These are phyloP conservation scores for Sophora flavescens DNA, from an alignment of 306 rosid genomes.

Conservation along the genomic window DNA sequence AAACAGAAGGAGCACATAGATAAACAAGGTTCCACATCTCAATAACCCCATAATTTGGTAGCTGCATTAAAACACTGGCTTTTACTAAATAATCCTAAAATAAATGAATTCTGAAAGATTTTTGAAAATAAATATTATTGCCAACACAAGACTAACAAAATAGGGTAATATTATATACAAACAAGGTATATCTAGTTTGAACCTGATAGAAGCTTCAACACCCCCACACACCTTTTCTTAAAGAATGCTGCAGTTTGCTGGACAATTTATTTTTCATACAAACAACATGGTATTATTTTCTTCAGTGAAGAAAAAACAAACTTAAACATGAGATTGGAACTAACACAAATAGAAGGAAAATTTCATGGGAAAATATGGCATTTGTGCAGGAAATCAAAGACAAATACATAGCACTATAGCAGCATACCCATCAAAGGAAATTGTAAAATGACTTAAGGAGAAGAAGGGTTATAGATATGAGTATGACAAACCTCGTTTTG, in stretches of 20 bases:
- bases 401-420: not conserved
- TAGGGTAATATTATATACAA: no score
- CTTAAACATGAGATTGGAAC: constrained; percentile 8
- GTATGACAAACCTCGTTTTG: constrained; percentile 16
- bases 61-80: constrained; percentile 33
- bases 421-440: not conserved
- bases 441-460: not conserved
- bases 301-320: not conserved
- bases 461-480: not conserved
- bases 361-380: not conserved
- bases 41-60: constrained; percentile 43
- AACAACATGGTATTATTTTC: not conserved
- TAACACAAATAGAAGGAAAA: not conserved
- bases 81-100: constrained; percentile 6
- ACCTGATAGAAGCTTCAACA: no score
- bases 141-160: not conserved
- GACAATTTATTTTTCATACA: not conserved
- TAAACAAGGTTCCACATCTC: constrained; percentile 40
- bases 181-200: no score
- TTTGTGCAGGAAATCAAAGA: constrained; percentile 30
- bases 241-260: not conserved
- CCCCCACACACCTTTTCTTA: no score
- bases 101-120: not conserved
- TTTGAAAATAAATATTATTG: not conserved
- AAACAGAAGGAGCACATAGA: constrained; percentile 49